phyloP scores from a whole-genome alignment of 2,329 filamentous ascomycete species.

The Lasiodiplodia gonubiensis region DNA sequence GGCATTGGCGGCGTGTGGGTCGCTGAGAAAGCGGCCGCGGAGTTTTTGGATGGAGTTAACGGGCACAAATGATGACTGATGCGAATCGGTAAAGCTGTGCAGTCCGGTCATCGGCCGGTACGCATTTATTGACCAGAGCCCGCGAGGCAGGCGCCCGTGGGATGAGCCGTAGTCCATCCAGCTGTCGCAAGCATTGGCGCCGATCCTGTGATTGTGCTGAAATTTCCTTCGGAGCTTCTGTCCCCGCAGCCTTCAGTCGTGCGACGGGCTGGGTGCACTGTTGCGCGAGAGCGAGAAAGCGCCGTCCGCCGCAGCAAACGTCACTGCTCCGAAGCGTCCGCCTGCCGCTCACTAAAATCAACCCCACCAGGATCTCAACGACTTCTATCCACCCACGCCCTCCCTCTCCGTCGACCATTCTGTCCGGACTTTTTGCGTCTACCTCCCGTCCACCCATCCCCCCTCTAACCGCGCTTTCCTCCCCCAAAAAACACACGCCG shows the following conservation, averaged over 20 bases:
- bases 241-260: conserved; percentile 21
- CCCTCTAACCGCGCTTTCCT: neutral
- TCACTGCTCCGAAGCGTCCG: conserved; percentile 28
- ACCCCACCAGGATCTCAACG: conserved; percentile 27
- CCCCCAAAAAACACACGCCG: neutral
- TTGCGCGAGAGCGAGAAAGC: conserved; percentile 7
- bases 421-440: conserved; percentile 14
- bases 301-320: conserved; percentile 13
- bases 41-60: conserved; percentile 28
- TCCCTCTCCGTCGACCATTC: neutral
- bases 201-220: conserved; percentile 24
- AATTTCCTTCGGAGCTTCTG: conserved; percentile 19
- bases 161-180: neutral
- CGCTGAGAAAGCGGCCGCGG: conserved; percentile 20
- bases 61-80: conserved; percentile 28
- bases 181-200: conserved; percentile 6
- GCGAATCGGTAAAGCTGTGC: conserved; percentile 3
- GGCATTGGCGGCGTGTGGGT: conserved; percentile 16
- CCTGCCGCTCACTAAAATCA: conserved; percentile 15
- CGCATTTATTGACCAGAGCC: neutral
- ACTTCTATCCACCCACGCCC: conserved; percentile 15
- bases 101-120: conserved; percentile 26
- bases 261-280: conserved; percentile 15
- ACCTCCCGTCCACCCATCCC: conserved; percentile 5
- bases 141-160: neutral